Evolutionary conservation across 2,329 filamentous ascomycete species (phyloP), one percentile per base, ranked within the genome.

Genomic region (Calonectria pseudoturangicola): DNA sequence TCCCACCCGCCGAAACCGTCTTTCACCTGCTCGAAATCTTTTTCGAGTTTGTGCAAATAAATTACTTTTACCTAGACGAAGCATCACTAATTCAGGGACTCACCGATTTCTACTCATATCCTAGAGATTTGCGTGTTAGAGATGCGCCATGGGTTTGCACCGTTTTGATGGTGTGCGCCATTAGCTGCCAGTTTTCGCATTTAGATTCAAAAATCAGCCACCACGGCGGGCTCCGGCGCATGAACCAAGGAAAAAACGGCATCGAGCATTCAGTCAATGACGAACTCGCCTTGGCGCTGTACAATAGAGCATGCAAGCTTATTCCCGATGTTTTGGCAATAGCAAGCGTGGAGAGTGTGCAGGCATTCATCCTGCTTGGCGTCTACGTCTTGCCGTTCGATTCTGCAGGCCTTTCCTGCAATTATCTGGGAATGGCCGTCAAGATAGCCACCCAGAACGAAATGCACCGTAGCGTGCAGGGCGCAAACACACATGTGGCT

Each of bases 361-460:
- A 91, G 76, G 89, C 89, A 1, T 90, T 88, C 68, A 79, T 91
- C 7, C 81, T 91, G 18, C 86, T 91, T 13, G 89, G 88, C 2
- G 85, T 89, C 10, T 91, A 91, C 73, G 83, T 88, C 1, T 81
- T 91, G 4, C 89, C 89, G 0, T 83, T 91, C 0, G 89, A 91
- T 76, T 87, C 89, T 0, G 89, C 88, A 1, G 89, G 89, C 0
- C 80, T 91, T 21, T 87, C 87, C 2, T 91, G 90, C 73, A 89
- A 88, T 3, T 91, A 91, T 74, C 84, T 90, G 54, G 89, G 88
- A 3, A 79, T 91, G 13, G 88, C 88, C 2, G 82, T 91, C 41
- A 90, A 89, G 71, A 82, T 91, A 68, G 89, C 89, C 0, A 90
- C 91, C 16, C 89, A 91, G 72, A 91, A 91, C 75, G 89, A 89